These are phyloP conservation scores for Cenchrus purpureus DNA, from an alignment of 176 grass and related monocot genomes.

Conservation along the genomic window DNA sequence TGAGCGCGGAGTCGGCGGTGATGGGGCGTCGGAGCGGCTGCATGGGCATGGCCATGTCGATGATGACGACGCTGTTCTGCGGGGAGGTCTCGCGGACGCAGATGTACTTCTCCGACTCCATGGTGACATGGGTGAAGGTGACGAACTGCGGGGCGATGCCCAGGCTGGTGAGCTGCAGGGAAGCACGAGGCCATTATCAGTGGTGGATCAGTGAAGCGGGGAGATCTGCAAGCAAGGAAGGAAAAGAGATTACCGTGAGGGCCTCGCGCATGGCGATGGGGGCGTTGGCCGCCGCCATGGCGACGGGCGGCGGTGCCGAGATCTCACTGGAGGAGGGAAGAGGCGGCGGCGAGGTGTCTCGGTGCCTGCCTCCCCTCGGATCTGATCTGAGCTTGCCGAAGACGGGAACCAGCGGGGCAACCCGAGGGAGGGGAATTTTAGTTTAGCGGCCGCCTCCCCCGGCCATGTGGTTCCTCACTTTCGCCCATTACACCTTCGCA, in stretches of 20 bases:
- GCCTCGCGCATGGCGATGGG: slow-evolving; percentile 96
- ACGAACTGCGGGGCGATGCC: slow-evolving; percentile 97
- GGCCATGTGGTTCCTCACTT: too few relatives aligned
- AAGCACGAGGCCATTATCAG: not conserved
- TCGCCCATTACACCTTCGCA: too few relatives aligned
- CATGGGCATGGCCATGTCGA: slow-evolving; percentile 95
- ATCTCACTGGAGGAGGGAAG: not conserved
- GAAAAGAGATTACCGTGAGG: slow-evolving; percentile 62
- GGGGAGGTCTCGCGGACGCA: slow-evolving; percentile 97
- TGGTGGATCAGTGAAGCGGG: not conserved
- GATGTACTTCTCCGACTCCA: slow-evolving; percentile 99
- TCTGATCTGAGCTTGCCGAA: not conserved
- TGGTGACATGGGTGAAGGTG: slow-evolving; percentile 98
- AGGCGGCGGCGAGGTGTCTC: not conserved
- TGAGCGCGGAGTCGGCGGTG: slow-evolving; percentile 86
- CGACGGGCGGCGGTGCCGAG: slow-evolving; percentile 32
- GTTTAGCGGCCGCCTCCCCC: too few relatives aligned
- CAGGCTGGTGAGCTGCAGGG: slow-evolving; percentile 79
- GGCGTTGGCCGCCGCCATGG: slow-evolving; percentile 96
- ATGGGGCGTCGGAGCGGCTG: slow-evolving; percentile 95
- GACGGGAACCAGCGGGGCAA: not conserved
- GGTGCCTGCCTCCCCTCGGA: not conserved
- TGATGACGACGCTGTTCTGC: slow-evolving; percentile 96
- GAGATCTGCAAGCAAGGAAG: not conserved
- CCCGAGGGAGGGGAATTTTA: not conserved